phyloP scores from a whole-genome alignment of 2,329 filamentous ascomycete genomes.

The Blastomyces percursus region DNA sequence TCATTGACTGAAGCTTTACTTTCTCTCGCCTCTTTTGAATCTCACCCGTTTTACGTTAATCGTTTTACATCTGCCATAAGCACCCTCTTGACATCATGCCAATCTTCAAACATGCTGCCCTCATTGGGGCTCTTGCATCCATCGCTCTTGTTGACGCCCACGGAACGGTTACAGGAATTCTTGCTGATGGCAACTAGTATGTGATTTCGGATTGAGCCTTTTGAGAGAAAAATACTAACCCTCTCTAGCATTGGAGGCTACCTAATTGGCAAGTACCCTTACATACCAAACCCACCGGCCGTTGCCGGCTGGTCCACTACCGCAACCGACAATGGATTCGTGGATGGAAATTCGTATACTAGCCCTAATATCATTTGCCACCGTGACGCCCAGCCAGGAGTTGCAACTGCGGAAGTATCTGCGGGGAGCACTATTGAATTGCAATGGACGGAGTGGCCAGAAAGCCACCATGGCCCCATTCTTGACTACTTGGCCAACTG shows the following conservation, averaged over 20 bases:
- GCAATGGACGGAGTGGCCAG: conserved; percentile 57
- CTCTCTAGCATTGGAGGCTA: conserved; percentile 34
- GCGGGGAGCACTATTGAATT: conserved; percentile 50
- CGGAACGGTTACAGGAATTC: conserved; percentile 28
- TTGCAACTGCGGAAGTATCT: conserved; percentile 44
- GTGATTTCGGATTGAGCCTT: neutral
- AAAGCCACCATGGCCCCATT: conserved; percentile 52
- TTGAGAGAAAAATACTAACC: neutral
- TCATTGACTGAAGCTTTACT: conserved; percentile 9
- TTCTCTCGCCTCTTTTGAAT: neutral
- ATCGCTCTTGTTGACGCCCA: conserved; percentile 31
- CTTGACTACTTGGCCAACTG: conserved; percentile 54
- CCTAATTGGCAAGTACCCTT: conserved; percentile 27
- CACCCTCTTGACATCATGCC: neutral
- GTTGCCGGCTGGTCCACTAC: conserved; percentile 46
- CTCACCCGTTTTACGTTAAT: neutral
- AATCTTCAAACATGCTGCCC: neutral
- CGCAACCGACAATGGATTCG: conserved; percentile 44
- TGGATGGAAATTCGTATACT: conserved; percentile 39
- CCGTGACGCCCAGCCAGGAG: conserved; percentile 34
- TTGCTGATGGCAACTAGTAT: conserved; percentile 28
- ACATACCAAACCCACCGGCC: conserved; percentile 27
- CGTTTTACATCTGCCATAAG: neutral
- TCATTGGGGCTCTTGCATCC: conserved; percentile 18
- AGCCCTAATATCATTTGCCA: conserved; percentile 52